Conservation (phyloP, 805 yeast genomes). For the Brettanomyces bruxellensis region DNA sequence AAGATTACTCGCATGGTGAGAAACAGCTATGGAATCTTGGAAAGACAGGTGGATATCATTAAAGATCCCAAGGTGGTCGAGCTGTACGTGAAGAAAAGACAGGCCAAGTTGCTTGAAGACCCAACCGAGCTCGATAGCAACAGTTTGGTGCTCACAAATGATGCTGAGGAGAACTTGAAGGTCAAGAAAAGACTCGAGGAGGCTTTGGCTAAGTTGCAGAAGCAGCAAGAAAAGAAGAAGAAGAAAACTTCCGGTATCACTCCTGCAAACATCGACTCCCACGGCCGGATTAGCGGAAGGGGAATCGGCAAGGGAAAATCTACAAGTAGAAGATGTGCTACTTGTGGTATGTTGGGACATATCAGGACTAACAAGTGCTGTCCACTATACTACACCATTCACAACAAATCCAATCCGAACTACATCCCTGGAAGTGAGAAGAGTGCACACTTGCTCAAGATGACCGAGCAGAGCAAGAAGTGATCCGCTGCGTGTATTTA, state of each 20-base stretch:
- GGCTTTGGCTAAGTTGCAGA: slow-evolving; percentile 73
- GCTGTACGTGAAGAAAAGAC: slow-evolving; percentile 61
- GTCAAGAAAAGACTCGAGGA: slow-evolving; percentile 71
- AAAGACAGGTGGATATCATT: slow-evolving; percentile 67
- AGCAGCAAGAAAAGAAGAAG: slow-evolving; percentile 50
- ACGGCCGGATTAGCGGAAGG: slow-evolving; percentile 44
- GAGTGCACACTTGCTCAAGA: slow-evolving; percentile 9
- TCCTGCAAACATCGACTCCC: slow-evolving; percentile 26
- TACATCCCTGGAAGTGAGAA: slow-evolving; percentile 25
- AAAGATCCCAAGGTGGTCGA: slow-evolving; percentile 82
- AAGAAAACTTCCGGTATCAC: slow-evolving; percentile 23
- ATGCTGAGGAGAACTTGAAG: slow-evolving; percentile 73
- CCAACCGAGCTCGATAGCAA: slow-evolving; percentile 56
- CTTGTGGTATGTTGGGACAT: slow-evolving; percentile 94
- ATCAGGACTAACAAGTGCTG: slow-evolving; percentile 87
- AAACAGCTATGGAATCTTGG: slow-evolving; percentile 80
- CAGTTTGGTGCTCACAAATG: slow-evolving; percentile 68
- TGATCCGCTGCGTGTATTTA: not conserved
- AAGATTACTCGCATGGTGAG: slow-evolving; percentile 70
- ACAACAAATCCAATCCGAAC: slow-evolving; percentile 27
- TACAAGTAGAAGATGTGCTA: slow-evolving; percentile 77
- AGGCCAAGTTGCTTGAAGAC: slow-evolving; percentile 24
- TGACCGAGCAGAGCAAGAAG: slow-evolving; percentile 1
- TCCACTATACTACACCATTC: slow-evolving; percentile 62
- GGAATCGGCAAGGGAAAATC: slow-evolving; percentile 67